phyloP scores from a whole-genome alignment of 2,329 filamentous ascomycete species.

The Zasmidium angulare region DNA sequence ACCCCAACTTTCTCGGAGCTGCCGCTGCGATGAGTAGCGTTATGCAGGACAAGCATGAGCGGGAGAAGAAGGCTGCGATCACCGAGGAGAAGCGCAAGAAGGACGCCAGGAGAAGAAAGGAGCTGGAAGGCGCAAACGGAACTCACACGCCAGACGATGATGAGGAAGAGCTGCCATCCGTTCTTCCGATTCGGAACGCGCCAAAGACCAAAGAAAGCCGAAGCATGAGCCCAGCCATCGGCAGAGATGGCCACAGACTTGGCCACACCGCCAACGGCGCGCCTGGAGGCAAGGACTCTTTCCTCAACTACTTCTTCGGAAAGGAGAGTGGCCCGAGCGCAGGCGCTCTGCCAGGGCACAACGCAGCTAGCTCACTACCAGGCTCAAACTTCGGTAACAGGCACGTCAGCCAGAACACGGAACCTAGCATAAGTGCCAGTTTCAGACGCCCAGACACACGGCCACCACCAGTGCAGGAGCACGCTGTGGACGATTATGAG shows the following conservation, averaged over 20 bases:
- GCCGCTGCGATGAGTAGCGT: conserved; percentile 97
- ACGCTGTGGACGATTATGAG: conserved; percentile 57
- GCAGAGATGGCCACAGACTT: conserved; percentile 44
- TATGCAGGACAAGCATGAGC: conserved; percentile 90
- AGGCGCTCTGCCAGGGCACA: conserved; percentile 36
- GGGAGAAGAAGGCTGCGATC: conserved; percentile 76
- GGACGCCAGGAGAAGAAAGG: conserved; percentile 79
- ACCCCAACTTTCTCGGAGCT: conserved; percentile 96
- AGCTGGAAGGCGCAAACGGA: conserved; percentile 75
- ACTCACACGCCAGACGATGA: conserved; percentile 65
- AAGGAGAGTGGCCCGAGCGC: conserved; percentile 70
- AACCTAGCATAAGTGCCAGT: conserved; percentile 81
- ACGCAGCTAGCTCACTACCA: conserved; percentile 44
- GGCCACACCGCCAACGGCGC: conserved; percentile 34
- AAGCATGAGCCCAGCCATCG: conserved; percentile 80
- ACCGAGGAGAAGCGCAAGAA: conserved; percentile 84
- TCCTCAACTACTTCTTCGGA: conserved; percentile 98
- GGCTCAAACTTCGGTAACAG: conserved; percentile 48
- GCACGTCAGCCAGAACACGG: conserved; percentile 75
- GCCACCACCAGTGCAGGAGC: conserved; percentile 32
- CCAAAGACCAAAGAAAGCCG: conserved; percentile 56
- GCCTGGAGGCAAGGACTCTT: conserved; percentile 74
- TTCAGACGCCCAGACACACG: conserved; percentile 69
- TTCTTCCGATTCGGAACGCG: conserved; percentile 55
- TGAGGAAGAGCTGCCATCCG: conserved; percentile 45